Percentiles rank a stretch among this genome's conserved stretches.
Conservation (phyloP, 495 filamentous ascomycete species). For the Hypoxylon fuscum region DNA sequence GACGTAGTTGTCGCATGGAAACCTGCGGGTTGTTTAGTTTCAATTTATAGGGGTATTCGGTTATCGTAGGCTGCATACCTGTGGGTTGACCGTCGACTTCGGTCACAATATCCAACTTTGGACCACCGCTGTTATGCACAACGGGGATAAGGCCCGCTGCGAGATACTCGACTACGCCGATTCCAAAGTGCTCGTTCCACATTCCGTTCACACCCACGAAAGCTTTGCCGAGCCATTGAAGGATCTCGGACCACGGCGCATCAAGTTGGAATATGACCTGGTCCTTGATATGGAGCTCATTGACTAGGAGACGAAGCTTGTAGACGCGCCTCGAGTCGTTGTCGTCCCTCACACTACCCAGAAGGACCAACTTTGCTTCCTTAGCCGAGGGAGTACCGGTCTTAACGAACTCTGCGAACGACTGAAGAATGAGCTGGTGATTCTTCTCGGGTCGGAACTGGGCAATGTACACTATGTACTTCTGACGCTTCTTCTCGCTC, state of each 20-base stretch:
- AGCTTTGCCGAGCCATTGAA: conserved; percentile 74
- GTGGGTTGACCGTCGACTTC: conserved; percentile 78
- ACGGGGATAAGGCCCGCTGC: conserved; percentile 91
- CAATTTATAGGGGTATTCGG: no score
- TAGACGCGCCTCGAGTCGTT: conserved; percentile 90
- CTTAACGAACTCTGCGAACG: conserved; percentile 77
- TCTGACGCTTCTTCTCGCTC: conserved; percentile 72
- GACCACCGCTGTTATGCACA: conserved; percentile 90
- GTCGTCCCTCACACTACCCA: conserved; percentile 86
- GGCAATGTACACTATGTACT: conserved; percentile 86
- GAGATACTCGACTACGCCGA: conserved; percentile 98
- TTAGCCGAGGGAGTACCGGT: conserved; percentile 52
- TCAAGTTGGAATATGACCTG: conserved; percentile 87
- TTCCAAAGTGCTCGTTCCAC: conserved; percentile 99
- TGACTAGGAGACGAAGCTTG: conserved; percentile 84
- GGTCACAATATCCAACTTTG: conserved; percentile 90
- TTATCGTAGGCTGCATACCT: conserved; percentile 51
- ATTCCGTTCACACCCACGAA: conserved; percentile 94
- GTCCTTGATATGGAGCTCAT: conserved; percentile 86
- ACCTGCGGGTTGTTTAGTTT: conserved; percentile 56
- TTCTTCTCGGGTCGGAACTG: conserved; percentile 99
- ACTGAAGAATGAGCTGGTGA: conserved; percentile 81
- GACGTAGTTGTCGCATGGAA: conserved; percentile 80
- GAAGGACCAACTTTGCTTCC: conserved; percentile 75
- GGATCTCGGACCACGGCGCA: conserved; percentile 84